These are phyloP conservation scores for Raffaelea deltoideospora DNA, from an alignment of 2,329 filamentous ascomycete species.

Conservation along the genomic window DNA sequence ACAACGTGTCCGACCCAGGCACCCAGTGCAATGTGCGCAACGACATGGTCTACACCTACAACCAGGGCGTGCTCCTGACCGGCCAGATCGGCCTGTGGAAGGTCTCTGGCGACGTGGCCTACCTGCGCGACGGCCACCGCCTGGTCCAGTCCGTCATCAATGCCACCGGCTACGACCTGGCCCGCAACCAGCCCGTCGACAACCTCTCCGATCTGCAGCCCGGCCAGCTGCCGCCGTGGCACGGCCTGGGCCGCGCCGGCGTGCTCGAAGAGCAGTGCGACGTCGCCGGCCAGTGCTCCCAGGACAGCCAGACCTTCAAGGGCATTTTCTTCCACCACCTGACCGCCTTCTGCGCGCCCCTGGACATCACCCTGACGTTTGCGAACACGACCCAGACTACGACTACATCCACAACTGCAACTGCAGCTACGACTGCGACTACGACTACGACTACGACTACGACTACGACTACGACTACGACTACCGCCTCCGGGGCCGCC, in stretches of 20 bases:
- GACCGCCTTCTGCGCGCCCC: conserved; percentile 56
- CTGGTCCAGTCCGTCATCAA: conserved; percentile 59
- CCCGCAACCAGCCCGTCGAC: conserved; percentile 25
- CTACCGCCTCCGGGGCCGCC: no score
- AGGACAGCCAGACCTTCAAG: conserved; percentile 84
- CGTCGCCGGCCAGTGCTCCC: conserved; percentile 55
- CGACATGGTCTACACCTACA: conserved; percentile 89
- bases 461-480: no score
- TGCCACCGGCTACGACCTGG: conserved; percentile 60
- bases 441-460: no score
- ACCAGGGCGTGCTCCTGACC: conserved; percentile 80
- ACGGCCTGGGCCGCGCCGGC: conserved; percentile 62
- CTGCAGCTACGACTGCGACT: no score
- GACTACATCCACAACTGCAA: no score
- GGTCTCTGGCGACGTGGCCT: conserved; percentile 54
- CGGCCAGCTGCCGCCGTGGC: conserved; percentile 41
- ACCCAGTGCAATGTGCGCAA: conserved; percentile 66
- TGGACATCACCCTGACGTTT: conserved; percentile 25
- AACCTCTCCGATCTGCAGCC: conserved; percentile 16
- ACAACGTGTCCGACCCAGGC: conserved; percentile 44
- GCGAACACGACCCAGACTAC: no score
- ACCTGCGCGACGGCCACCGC: conserved; percentile 65
- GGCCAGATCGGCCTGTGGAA: conserved; percentile 70
- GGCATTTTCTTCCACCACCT: conserved; percentile 90
- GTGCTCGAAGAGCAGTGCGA: conserved; percentile 80